Percentiles rank a stretch among this genome's conserved stretches.
These are phyloP conservation scores for Strobilomyces dryophilus DNA, from an alignment of 768 basidiomycete genomes.

Conservation along the genomic window DNA sequence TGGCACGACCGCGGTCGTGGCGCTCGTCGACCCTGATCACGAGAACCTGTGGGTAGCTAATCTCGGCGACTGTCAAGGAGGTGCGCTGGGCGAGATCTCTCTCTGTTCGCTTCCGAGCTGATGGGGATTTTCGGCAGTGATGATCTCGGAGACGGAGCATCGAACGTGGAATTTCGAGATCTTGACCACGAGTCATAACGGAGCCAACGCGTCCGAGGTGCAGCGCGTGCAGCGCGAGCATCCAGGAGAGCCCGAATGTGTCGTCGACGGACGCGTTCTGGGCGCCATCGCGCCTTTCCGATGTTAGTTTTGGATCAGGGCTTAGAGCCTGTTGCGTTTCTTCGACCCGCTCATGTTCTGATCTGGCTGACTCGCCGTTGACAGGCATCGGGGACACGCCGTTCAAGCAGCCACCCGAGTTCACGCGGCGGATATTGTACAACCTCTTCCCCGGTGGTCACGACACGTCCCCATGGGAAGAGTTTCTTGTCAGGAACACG, in stretches of 20 bases:
- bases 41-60: constrained; percentile 77
- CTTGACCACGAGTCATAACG: constrained; percentile 67
- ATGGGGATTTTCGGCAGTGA: constrained; percentile 33
- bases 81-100: constrained; percentile 37
- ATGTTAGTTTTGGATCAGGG: constrained; percentile 43
- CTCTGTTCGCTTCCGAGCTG: constrained; percentile 2
- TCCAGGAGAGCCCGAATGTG: constrained; percentile 65
- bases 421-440: constrained; percentile 62
- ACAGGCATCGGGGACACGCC: constrained; percentile 66
- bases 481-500: constrained; percentile 56
- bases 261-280: constrained; percentile 62
- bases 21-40: constrained; percentile 65
- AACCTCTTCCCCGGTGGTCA: constrained; percentile 61
- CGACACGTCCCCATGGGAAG: constrained; percentile 61
- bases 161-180: constrained; percentile 58
- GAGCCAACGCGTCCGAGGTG: constrained; percentile 62
- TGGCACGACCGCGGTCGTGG: constrained; percentile 72
- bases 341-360: constrained; percentile 6
- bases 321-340: constrained; percentile 3
- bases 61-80: constrained; percentile 76
- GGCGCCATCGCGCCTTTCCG: constrained; percentile 76
- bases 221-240: constrained; percentile 61
- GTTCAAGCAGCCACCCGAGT: constrained; percentile 69
- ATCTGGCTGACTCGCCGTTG: constrained; percentile 4
- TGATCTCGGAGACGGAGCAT: constrained; percentile 45